Conservation (phyloP, 1,139 yeast species). For the Diutina rugosa region DNA sequence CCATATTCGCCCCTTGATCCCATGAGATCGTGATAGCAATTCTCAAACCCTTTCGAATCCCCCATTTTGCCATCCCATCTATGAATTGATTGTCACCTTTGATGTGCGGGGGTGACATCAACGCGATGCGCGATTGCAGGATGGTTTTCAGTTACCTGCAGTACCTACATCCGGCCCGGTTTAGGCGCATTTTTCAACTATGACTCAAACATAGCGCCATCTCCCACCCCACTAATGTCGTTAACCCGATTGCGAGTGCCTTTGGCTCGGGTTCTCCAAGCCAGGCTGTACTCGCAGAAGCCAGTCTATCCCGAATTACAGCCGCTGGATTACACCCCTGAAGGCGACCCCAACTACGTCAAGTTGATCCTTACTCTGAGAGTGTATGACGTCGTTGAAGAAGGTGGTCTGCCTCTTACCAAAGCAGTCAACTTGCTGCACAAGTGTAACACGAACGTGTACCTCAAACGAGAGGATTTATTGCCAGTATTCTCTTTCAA, state of each 20-base stretch:
- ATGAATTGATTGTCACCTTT: too few relatives aligned
- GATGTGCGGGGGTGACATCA: not conserved
- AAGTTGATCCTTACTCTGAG: conserved; percentile 81
- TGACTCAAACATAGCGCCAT: not conserved
- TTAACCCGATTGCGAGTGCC: not conserved
- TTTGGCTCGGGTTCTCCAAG: not conserved
- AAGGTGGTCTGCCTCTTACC: conserved; percentile 69
- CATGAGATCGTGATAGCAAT: too few relatives aligned
- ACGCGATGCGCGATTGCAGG: not conserved
- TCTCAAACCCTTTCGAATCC: too few relatives aligned
- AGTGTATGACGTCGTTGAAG: conserved; percentile 83
- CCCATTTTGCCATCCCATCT: not conserved
- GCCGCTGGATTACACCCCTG: conserved; percentile 32
- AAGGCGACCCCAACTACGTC: conserved; percentile 84
- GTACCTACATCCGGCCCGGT: not conserved
- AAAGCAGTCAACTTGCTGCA: conserved; percentile 67
- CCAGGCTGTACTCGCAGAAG: not conserved
- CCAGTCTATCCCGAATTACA: not conserved
- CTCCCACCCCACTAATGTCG: not conserved
- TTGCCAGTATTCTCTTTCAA: conserved; percentile 94
- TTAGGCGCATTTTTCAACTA: not conserved
- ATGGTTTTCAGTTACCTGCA: not conserved
- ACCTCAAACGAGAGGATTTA: conserved; percentile 81
- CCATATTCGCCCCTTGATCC: too few relatives aligned
- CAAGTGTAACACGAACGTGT: conserved; percentile 58